Base-by-base conservation (phyloP, 2,329 filamentous ascomycete species). In the Calonectria hongkongensis region DNA sequence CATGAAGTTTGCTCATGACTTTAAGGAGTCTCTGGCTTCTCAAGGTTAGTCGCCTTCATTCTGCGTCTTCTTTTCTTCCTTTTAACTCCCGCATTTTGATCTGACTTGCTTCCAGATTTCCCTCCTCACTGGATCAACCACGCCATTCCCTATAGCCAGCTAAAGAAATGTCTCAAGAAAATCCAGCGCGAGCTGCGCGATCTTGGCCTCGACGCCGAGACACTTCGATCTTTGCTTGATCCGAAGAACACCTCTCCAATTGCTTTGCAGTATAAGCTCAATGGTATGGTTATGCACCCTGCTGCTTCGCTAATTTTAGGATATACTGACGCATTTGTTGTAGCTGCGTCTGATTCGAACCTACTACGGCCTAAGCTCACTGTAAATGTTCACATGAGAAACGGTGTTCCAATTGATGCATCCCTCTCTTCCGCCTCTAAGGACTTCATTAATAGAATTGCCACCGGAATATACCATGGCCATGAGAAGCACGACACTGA, bases 1-100 rank as follows among this genome's bases (percentile, higher is more conserved):
- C 68, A 98, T 98, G 95, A 98, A 98, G 88, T 98, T 97, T 84
- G 94, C 92, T 33, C 94, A 94, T 81, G 90, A 92, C 80, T 97
- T 95, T 82, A 91, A 92, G 81, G 90, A 93, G 78, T 89, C 90
- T 63, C 88, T 98, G 74, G 87, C 90, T 74, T 89, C 87, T 75
- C 93, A 94, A 83, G 85, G 87, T 88, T 62, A 16, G 76, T 77
- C 62, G 36, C 47, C 21, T 18, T 48, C 28, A 47, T 36, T 5
- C 66, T 21, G 51, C 16, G 21, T 33, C 15, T 4, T 10, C 4
- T 18, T 4, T 50, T 63, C 8, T 50, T 36, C 56, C 5, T 48
- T 41, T 66, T 36, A 16, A 18, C 48, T 25, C 28, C 18, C n/a
- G 16, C 18, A 21, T 27, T 45, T 21, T 48, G 43, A 21, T 65